Evolutionary conservation across 805 yeast genomes (phyloP).

Genomic region (Hagleromyces aurorensis): DNA sequence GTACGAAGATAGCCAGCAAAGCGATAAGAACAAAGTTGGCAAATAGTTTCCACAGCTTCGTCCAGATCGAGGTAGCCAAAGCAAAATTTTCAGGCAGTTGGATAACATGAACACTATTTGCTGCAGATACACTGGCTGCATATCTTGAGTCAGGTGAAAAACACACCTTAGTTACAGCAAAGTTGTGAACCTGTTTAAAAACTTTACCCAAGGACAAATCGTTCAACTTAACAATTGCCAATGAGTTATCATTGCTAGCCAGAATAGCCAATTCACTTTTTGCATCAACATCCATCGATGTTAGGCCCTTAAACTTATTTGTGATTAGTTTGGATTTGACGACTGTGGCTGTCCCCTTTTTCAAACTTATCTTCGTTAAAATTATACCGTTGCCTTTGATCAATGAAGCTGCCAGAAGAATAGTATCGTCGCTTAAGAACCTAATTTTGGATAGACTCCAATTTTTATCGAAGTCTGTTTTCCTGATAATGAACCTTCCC

Average conservation of each 20-base stretch:
- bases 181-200: conserved; percentile 58
- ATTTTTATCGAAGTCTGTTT: conserved; percentile 31
- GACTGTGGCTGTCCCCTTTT: conserved; percentile 19
- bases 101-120: conserved; percentile 60
- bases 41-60: conserved; percentile 19
- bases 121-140: conserved; percentile 70
- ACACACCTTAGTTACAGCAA: conserved; percentile 67
- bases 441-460: conserved; percentile 30
- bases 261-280: conserved; percentile 34
- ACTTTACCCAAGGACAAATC: conserved; percentile 45
- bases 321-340: conserved; percentile 20
- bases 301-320: conserved; percentile 43
- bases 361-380: conserved; percentile 23
- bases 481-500: conserved; percentile 32
- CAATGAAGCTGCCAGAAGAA: conserved; percentile 39
- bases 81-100: conserved; percentile 47
- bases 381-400: conserved; percentile 36
- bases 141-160: conserved; percentile 62
- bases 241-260: conserved; percentile 52
- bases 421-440: conserved; percentile 28
- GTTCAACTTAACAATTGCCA: conserved; percentile 45
- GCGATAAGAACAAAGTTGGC: conserved; percentile 22
- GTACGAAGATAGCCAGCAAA: conserved; percentile 19
- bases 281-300: conserved; percentile 39
- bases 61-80: conserved; percentile 23